A percentile compares a stretch with the other conserved stretches of the same genome.
These are phyloP conservation scores for Fagopyrum esculentum DNA, from an alignment of 148 eudicot species.

Conservation along the genomic window DNA sequence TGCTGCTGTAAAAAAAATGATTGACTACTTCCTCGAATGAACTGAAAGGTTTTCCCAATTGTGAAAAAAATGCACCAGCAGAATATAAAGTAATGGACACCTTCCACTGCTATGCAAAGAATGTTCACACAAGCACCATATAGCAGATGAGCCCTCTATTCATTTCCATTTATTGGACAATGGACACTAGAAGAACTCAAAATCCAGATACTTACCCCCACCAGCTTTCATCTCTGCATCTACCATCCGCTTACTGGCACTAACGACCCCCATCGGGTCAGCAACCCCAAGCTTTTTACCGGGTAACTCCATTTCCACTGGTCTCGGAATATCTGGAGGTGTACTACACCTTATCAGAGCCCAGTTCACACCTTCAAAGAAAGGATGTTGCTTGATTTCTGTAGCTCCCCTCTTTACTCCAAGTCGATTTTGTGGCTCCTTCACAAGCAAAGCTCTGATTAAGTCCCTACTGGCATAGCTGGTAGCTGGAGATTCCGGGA, in stretches of 20 bases:
- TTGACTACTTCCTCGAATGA: not conserved
- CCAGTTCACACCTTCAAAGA: conserved; percentile 88
- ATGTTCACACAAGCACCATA: not conserved
- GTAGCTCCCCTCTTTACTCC: conserved; percentile 81
- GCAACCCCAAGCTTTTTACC: conserved; percentile 30
- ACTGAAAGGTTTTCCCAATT: not conserved
- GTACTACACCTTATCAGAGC: conserved; percentile 78
- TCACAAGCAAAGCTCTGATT: conserved; percentile 58
- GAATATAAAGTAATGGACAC: not conserved
- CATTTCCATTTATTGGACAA: too few species aligned
- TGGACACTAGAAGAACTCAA: conserved; percentile 51
- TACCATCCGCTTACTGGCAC: conserved; percentile 38
- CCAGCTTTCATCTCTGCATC: conserved; percentile 40
- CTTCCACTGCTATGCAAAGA: not conserved
- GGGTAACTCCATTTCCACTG: conserved; percentile 43
- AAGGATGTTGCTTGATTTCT: conserved; percentile 85
- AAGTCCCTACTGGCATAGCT: conserved; percentile 65
- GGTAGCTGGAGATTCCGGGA: conserved; percentile 64
- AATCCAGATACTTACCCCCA: conserved; percentile 63
- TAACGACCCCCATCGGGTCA: conserved; percentile 30
- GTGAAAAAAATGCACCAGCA: not conserved
- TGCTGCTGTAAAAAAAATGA: not conserved
- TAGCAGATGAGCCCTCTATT: conserved; percentile 1
- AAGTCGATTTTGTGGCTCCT: conserved; percentile 73
- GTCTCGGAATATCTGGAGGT: conserved; percentile 74